Evolutionary conservation across 164 flowering plant genomes (phyloP).

Genomic region (Protea cynaroides): DNA sequence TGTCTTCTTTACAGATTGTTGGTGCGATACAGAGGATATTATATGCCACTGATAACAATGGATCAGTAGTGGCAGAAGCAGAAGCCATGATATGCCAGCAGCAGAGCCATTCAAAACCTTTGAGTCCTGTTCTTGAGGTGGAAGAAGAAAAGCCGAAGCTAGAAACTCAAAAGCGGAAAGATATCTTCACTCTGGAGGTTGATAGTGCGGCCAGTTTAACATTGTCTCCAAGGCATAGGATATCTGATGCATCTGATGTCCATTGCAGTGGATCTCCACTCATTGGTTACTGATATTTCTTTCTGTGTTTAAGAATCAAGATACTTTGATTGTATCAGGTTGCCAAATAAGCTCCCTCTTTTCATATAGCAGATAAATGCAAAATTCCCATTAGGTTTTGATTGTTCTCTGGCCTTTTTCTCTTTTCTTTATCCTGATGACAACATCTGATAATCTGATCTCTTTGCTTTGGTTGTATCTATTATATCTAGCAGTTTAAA

Average conservation of each 20-base stretch:
- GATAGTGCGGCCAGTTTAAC: constrained; percentile 49
- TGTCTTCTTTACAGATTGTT: constrained; percentile 44
- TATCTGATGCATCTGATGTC: constrained; percentile 72
- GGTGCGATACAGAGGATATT: constrained; percentile 68
- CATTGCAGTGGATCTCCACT: constrained; percentile 65
- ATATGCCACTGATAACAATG: constrained; percentile 74
- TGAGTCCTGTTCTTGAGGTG: constrained; percentile 50
- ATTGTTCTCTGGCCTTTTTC: background rate
- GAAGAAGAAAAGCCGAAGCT: constrained; percentile 37
- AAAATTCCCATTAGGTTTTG: background rate
- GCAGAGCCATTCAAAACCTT: constrained; percentile 23
- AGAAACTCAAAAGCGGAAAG: constrained; percentile 66
- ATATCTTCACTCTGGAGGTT: constrained; percentile 41
- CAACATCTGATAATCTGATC: background rate
- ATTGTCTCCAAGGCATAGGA: constrained; percentile 73
- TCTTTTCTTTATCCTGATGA: background rate
- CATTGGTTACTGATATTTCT: constrained; percentile 39
- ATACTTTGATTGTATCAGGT: background rate
- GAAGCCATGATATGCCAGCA: constrained; percentile 54
- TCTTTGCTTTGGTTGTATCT: background rate
- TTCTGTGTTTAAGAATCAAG: background rate
- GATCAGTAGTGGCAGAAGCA: constrained; percentile 72
- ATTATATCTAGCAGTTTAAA: too few relatives aligned
- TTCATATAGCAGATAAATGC: too few relatives aligned
- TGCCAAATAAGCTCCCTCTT: background rate